Conservation (phyloP, 2,329 filamentous ascomycete genomes). For the Sporothrix euskadiensis region DNA sequence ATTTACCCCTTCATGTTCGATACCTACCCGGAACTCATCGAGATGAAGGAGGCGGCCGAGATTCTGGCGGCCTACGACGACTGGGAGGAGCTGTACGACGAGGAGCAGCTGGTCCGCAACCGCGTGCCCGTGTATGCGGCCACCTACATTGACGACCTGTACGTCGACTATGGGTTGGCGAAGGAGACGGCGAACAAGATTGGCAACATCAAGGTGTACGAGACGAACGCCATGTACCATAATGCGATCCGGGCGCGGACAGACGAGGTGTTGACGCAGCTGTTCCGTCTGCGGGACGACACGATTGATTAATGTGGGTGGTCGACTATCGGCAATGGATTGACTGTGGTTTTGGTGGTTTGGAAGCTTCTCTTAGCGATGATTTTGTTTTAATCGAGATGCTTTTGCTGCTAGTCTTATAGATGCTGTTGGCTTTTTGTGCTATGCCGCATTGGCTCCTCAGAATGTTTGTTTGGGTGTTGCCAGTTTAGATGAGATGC, state of each 20-base stretch:
- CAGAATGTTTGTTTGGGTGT: background rate
- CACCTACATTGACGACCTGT: slow-evolving; percentile 86
- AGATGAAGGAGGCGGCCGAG: slow-evolving; percentile 67
- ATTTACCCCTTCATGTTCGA: slow-evolving; percentile 84
- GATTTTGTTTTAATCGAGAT: background rate
- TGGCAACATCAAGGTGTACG: slow-evolving; percentile 73
- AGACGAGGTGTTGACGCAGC: slow-evolving; percentile 72
- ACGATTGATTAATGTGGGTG: slow-evolving; percentile 51
- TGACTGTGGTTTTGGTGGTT: background rate
- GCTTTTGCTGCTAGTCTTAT: background rate
- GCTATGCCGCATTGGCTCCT: background rate
- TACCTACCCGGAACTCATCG: slow-evolving; percentile 72
- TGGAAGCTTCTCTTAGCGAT: background rate
- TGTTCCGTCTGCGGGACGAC: slow-evolving; percentile 76
- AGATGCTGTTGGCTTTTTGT: background rate
- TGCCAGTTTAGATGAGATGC: background rate
- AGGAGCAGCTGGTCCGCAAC: slow-evolving; percentile 70
- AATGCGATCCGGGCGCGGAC: slow-evolving; percentile 72
- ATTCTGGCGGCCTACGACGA: slow-evolving; percentile 65
- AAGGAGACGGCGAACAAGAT: slow-evolving; percentile 73
- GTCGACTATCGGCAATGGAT: too few relatives aligned
- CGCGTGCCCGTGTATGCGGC: slow-evolving; percentile 84
- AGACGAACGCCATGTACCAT: slow-evolving; percentile 87
- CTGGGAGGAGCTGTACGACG: slow-evolving; percentile 78
- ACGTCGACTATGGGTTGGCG: slow-evolving; percentile 76